Base-by-base conservation (phyloP, 768 basidiomycete species). In the Ramaria rubella region DNA sequence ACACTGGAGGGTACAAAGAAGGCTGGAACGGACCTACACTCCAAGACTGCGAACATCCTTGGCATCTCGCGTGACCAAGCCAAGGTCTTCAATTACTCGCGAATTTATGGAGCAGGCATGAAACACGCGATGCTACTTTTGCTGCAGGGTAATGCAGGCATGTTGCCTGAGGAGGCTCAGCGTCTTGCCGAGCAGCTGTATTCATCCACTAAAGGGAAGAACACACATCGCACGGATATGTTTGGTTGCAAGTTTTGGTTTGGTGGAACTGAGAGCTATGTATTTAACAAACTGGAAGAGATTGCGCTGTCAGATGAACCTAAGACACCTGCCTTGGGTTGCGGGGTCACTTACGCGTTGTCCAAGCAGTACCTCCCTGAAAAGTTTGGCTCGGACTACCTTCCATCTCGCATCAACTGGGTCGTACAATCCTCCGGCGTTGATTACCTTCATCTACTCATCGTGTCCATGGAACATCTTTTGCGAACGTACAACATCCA, bases 331-430 rank as follows among this genome's bases (percentile, higher is more conserved):
- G 93, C 94, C 1, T 77, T 99, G 19, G 92, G 89, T 1, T 98
- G 95, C 64, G 92, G 93, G 15, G 83, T 99, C 42, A 98, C 96
- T 1, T 81, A 87, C 49, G 95, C 95, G 0, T 77, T 99, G n/a
- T 87, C 87, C 27, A 94, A 90, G 71, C 85, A 88, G 59, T 86
- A 91, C 65, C 80, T 99, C 2, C 87, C 88, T 0, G 81, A 81
- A 31, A 81, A 79, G 57, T 90, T 92, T 59, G 90, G 89, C 12
- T 70, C 85, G 0, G 90, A 94, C 61, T 98, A 90, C 69, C 86
- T 98, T 79, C 87, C 96, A 0, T 96, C 93, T 5, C 83, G 96
- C 42, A 94, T 98, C 73, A 99, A 99, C 66, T 98, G 96, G 96
- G 96, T 94, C 49, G 96, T 98, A 5, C 96, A 98, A 65, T 97